Evolutionary conservation across 495 filamentous ascomycete species (phyloP), one percentile per base, ranked within the genome.

Genomic region (Neurospora terricola): DNA sequence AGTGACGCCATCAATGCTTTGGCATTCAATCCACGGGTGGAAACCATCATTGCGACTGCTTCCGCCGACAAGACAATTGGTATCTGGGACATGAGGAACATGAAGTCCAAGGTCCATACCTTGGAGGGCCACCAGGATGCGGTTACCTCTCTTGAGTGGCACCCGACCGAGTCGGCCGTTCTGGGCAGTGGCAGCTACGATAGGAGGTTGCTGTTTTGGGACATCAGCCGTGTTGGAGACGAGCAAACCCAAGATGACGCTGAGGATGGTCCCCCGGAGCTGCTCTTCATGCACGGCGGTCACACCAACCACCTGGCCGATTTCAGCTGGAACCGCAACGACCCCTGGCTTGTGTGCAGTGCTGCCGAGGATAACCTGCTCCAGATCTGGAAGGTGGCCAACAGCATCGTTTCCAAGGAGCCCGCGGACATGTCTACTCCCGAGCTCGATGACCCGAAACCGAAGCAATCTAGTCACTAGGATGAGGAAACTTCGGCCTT

Each of bases 241-340:
- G 96, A 99, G 83, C 96, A 98, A 82, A 91, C 90, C 9, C 92
- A 93, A 0, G 96, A 98, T 72, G 96, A 99, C 82, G 89, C 89
- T n/a, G 96, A 98, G 75, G 96, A 99, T 81, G 96, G 96, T 1
- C 93, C 94, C 10, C 96, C 96, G 48, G 96, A 99, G 81, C 86
- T 99, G 91, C 84, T 97, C 16, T 99, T 99, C 81, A 99, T 99
- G 96, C 96, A 99, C 77, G 96, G 96, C 73, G 96, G 96, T 30
- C 96, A 98, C 83, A 99, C 95, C 18, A 97, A 97, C 80, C 91
- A 94, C 71, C 90, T 99, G 48, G 92, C 92, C 11, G 96, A 99
- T 81, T 98, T 99, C 77, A 94, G 91, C 84, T 99, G 95, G 94
- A 99, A 98, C 80, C 87, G 90, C 73, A 97, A 94, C 77, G 92